Evolutionary conservation across 2,329 filamentous ascomycete genomes (phyloP).

Genomic region (Chalara sp.): DNA sequence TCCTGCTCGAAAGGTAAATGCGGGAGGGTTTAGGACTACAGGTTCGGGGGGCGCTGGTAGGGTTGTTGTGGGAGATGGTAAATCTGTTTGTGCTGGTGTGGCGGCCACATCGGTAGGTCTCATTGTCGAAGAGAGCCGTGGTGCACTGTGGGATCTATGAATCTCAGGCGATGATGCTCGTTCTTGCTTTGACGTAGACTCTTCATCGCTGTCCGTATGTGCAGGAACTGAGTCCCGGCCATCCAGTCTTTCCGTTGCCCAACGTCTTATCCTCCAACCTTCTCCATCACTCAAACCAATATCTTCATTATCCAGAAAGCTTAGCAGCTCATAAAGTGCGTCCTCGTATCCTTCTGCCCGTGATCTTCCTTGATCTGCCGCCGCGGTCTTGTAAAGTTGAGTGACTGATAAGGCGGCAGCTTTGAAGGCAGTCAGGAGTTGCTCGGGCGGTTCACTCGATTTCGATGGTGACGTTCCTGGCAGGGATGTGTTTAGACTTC

Average conservation of each 20-base stretch:
- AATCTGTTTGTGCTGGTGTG: slow-evolving; percentile 20
- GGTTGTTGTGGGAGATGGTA: slow-evolving; percentile 22
- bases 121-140: slow-evolving; percentile 25
- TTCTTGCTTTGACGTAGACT: slow-evolving; percentile 53
- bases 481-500: slow-evolving; percentile 53
- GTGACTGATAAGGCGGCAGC: slow-evolving; percentile 89
- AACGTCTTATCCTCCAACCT: slow-evolving; percentile 54
- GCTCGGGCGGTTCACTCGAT: slow-evolving; percentile 45
- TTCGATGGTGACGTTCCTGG: slow-evolving; percentile 42
- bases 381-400: slow-evolving; percentile 90
- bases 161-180: slow-evolving; percentile 49
- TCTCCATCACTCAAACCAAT: slow-evolving; percentile 76
- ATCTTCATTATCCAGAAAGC: slow-evolving; percentile 76
- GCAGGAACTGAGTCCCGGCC: slow-evolving; percentile 48
- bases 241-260: slow-evolving; percentile 64
- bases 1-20: slow-evolving; percentile 64
- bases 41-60: slow-evolving; percentile 8
- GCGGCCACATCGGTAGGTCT: slow-evolving; percentile 26
- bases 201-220: slow-evolving; percentile 62
- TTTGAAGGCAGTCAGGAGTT: slow-evolving; percentile 84
- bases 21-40: slow-evolving; percentile 40
- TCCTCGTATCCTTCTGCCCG: slow-evolving; percentile 85
- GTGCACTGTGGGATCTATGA: slow-evolving; percentile 39
- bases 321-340: slow-evolving; percentile 82
- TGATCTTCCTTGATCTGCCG: slow-evolving; percentile 67